A percentile compares a stretch with the other conserved stretches of the same genome.
Conservation (phyloP, 306 rosid species). For the Delonix regia region DNA sequence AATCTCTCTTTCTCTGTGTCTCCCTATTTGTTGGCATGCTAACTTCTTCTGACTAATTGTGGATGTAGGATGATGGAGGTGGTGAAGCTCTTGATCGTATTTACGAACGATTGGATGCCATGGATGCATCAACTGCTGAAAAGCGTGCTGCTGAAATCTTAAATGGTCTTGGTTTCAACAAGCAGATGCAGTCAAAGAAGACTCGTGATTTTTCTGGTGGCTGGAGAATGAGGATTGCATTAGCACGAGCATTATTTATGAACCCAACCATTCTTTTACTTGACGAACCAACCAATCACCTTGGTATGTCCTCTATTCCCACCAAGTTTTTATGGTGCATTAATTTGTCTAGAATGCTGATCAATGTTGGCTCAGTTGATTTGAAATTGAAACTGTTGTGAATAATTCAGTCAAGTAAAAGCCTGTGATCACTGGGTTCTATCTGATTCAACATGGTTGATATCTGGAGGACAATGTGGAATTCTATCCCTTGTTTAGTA, state of each 20-base stretch:
- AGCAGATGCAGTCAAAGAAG: constrained; percentile 92
- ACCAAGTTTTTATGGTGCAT: neutral
- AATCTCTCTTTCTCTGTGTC: neutral
- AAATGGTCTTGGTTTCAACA: constrained; percentile 90
- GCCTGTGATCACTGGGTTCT: neutral
- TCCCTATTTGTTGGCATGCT: no score
- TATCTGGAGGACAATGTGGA: neutral
- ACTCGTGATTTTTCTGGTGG: constrained; percentile 98
- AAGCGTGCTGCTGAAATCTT: constrained; percentile 98
- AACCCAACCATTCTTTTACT: constrained; percentile 93
- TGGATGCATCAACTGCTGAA: constrained; percentile 97
- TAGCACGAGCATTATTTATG: constrained; percentile 93
- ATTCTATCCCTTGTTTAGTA: neutral
- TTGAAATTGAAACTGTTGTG: neutral
- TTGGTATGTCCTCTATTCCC: constrained; percentile 31
- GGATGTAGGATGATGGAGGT: constrained; percentile 94
- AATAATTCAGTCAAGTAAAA: neutral
- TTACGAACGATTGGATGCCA: constrained; percentile 88
- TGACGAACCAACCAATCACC: constrained; percentile 98
- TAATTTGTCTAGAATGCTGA: neutral
- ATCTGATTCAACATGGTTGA: neutral
- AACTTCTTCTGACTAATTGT: no score
- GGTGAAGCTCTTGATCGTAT: constrained; percentile 89
- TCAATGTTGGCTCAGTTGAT: neutral
- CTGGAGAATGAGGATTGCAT: constrained; percentile 99